Base-by-base conservation (phyloP, 1,284 basidiomycete species). In the Malassezia cuniculi region DNA sequence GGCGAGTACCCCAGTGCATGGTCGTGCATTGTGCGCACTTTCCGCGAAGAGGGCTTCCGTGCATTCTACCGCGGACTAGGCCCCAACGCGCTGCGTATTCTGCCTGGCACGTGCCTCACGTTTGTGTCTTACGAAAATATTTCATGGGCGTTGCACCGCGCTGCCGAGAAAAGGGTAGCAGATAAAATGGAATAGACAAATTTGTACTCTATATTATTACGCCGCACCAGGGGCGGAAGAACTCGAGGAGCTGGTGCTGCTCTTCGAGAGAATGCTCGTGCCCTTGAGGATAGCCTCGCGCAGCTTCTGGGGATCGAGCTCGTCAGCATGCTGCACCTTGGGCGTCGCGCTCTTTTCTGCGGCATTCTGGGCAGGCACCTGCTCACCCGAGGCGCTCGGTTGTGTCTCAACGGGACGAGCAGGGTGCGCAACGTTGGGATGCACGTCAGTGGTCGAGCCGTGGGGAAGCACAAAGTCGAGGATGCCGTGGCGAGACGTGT, bases 91-190 rank as follows among this genome's bases (percentile, higher is more conserved):
- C 78, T 97, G 10, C 77, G 90, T 22, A 87, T 97, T 34, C 73
- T 97, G 7, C 90, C 90, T 0, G 90, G 90, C 15, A 97, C 90
- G 1, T 95, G 90, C 66, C 84, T 94, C 34, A 95, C 90, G 1
- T 94, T 97, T 61, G 90, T 97, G 26, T 87, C 94, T 14, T 97
- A 95, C 66, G 93, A 95, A 69, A 94, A 95, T 28, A 49, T 63
- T 11, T 50, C 50, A 22, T 66, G 61, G 60, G 51, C 50, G 6
- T 36, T 66, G 27, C 42, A 37, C 21, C 12, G 27, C 5, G 42
- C 42, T 14, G 42, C 37, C 17, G 16, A 10, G 15, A 29, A 6
- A 29, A 8, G n/a, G 6, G 16, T 6, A 6, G 28, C 12, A 29
- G 6, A 29, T 29, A 6, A n/a, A 6, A 29, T 6, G 25, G 25